These are phyloP conservation scores for Pythium plurisporium DNA, from an alignment of 352 stramenopile genomes.

Conservation along the genomic window DNA sequence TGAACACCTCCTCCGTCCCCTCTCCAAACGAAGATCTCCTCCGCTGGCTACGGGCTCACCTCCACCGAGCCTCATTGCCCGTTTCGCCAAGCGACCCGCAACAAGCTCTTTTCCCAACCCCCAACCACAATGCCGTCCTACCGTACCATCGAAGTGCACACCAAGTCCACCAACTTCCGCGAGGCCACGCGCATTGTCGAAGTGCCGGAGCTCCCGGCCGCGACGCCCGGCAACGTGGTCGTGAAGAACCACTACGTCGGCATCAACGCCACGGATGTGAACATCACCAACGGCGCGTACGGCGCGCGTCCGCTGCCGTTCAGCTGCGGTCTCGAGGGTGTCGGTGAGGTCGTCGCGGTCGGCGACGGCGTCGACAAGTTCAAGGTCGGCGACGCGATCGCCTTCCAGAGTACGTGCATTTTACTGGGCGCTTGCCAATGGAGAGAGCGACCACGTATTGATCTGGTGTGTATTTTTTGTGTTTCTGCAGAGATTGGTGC, in stretches of 20 bases:
- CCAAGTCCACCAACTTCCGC: slow-evolving; percentile 32
- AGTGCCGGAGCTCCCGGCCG: slow-evolving; percentile 6
- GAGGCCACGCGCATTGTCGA: slow-evolving; percentile 25
- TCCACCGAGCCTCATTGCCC: no score
- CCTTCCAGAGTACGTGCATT: slow-evolving; percentile 19
- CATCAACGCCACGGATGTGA: slow-evolving; percentile 37
- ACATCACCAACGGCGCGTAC: slow-evolving; percentile 21
- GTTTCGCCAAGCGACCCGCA: no score
- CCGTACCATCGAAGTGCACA: slow-evolving; percentile 18
- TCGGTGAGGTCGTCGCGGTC: slow-evolving; percentile 28
- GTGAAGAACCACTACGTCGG: slow-evolving; percentile 29
- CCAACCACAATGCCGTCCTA: background rate
- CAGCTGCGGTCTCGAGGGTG: slow-evolving; percentile 24
- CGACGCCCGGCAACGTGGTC: slow-evolving; percentile 16
- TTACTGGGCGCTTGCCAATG: background rate
- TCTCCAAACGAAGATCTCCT: no score
- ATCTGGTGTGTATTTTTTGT: background rate
- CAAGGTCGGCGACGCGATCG: slow-evolving; percentile 26
- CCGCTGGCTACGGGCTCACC: no score
- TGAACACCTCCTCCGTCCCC: no score
- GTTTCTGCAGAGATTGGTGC: slow-evolving; percentile 10
- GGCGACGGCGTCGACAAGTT: slow-evolving; percentile 24
- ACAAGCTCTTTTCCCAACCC: background rate
- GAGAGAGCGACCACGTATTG: no score
- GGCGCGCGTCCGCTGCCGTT: slow-evolving; percentile 18